Base-by-base conservation (phyloP, 1,284 basidiomycete genomes). In the Apiotrichum veenhuisii region DNA sequence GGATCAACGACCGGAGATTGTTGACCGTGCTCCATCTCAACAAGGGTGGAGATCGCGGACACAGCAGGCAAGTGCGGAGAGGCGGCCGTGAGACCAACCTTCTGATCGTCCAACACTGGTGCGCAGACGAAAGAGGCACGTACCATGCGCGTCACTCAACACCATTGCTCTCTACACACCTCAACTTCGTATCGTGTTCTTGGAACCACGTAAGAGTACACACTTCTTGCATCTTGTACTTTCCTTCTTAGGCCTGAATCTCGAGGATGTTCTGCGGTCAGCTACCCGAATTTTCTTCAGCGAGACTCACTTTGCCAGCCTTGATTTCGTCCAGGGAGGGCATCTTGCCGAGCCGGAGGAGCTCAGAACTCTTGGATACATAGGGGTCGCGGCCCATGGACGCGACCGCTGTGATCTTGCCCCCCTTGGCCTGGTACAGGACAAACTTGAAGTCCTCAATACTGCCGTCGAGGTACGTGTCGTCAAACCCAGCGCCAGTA, bases 381-480 rank as follows among this genome's bases (percentile, higher is more conserved):
- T 91, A 81, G 0, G 91, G 76, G 64, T 78, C 77, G 15, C 69
- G 64, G 41, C 73, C 70, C 71, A 79, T 79, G 81, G 85, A 87
- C 1, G 89, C 85, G 22, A 94, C 87, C 3, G 92, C 91, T 22
- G 89, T 83, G 51, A 95, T 81, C 64, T 86, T 85, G 61, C 85
- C 85, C 30, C 80, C 81, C 75, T 89, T 88, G 45, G 85, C 82
- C 74, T 95, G 94, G 79, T 91, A 95, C 0, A 90, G 87, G 44
- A 88, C 83, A 70, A 94, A 93, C 86, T 92, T 92, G 79, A 93
- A 78, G 65, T 89, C 89, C 3, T 81, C 82, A 25, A 72, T 82
- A 70, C 87, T 82, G 3, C 93, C 93, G 60, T 88, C 84, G 62
- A 94, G 82, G 68, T 87, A 83, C 30, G 88, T 77, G 59, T 89